Conservation (phyloP, 106 monocot species). For the Alisma plantagoaquatica region DNA sequence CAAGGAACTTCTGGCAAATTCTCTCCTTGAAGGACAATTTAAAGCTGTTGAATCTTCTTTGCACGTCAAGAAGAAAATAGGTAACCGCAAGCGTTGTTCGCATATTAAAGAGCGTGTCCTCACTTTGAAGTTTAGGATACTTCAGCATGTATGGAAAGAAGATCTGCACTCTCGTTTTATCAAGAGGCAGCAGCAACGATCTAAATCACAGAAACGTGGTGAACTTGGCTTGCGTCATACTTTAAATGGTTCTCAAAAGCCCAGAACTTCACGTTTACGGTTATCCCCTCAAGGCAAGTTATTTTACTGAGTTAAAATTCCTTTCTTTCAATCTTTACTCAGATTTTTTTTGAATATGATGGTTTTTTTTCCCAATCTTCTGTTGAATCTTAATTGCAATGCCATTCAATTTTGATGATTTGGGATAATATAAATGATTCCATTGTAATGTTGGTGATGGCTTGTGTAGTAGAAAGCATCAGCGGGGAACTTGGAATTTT, state of each 20-base stretch:
- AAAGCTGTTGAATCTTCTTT: constrained; percentile 17
- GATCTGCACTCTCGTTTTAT: constrained; percentile 45
- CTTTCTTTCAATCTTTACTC: too few species aligned
- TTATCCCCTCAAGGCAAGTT: constrained; percentile 43
- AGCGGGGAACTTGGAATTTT: too few species aligned
- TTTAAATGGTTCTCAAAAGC: constrained; percentile 37
- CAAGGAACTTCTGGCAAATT: constrained; percentile 3
- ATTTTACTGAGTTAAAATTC: too few species aligned
- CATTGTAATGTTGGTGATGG: too few species aligned
- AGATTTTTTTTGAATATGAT: too few species aligned
- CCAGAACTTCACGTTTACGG: constrained; percentile 31
- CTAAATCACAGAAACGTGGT: constrained; percentile 54
- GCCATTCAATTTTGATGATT: too few species aligned
- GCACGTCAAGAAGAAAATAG: constrained; percentile 33
- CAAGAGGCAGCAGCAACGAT: constrained; percentile 32
- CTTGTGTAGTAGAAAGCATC: too few species aligned
- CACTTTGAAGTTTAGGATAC: constrained; percentile 50
- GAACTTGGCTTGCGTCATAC: constrained; percentile 30
- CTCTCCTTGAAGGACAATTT: constrained; percentile 11
- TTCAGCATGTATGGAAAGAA: constrained; percentile 71
- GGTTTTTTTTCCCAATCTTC: too few species aligned
- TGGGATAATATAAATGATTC: too few species aligned
- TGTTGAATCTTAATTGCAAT: too few species aligned
- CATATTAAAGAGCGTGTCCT: constrained; percentile 67
- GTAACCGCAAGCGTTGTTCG: constrained; percentile 17